Evolutionary conservation across 148 eudicot genomes (phyloP), one percentile per base, ranked within the genome.

Genomic region (Euryodendron excelsum): DNA sequence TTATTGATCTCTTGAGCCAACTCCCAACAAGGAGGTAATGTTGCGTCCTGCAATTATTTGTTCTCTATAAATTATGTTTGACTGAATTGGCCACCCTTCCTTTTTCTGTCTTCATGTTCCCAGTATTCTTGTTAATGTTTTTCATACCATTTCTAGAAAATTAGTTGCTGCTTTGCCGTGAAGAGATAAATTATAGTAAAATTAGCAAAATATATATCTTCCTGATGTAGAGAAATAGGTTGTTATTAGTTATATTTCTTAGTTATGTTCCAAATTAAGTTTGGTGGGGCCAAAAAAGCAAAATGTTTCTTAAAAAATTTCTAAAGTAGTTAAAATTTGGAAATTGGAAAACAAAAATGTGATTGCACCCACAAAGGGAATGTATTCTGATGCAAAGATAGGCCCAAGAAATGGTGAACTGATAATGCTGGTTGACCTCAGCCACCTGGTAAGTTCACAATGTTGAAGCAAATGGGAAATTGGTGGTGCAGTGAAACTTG

Each of bases 1-100:
- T 95, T 73, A 95, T 93, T 72, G 98, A 95, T 90, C 90, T 95
- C 75, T 81, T 95, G 85, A 95, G 98, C 87, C 98, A 95, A 82
- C 87, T 95, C 62, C 96, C 96, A 45, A 95, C 98, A 18, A 85
- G 98, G 78, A 95, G 98, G 98, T 95, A 85, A 53, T 56, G 41
- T 59, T 34, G 33, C 31, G 14, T 81, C 41, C 41, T 56, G 62
- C 58, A 72, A 21, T 14, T 36, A 80, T 48, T 71, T 75, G 56
- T 41, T 75, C 44, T 33, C 28, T 23, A 45, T 59, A 4, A 23
- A n/a, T 67, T 23, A 45, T 37, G 34, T 74, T 58, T 39, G 31
- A 58, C 31, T 37, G 66, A 14, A 17, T 55, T 73, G 65, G 50
- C 23, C 45, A 2, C 8, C 7, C 45, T 41, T 41, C 45, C 8